Evolutionary conservation across 2,329 filamentous ascomycete genomes (phyloP).

Genomic region (Neofusicoccum umdonicola): DNA sequence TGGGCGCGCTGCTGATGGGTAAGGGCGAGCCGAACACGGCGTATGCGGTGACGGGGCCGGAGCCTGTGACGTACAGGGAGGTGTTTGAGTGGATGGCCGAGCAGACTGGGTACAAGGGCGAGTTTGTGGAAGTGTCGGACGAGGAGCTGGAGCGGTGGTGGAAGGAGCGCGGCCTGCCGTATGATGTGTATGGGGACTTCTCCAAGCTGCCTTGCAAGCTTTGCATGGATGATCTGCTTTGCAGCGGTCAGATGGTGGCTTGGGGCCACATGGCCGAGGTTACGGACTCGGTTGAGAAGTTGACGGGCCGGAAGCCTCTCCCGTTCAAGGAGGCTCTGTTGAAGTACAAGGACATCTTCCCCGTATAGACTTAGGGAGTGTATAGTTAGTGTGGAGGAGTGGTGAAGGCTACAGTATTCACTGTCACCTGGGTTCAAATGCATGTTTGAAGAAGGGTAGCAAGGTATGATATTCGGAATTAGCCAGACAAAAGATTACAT

Average conservation of each 20-base stretch:
- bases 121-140: neutral
- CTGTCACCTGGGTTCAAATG: too few species aligned
- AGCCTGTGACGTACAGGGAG: neutral
- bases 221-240: neutral
- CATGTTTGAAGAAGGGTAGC: too few species aligned
- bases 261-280: neutral
- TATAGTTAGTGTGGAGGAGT: too few species aligned
- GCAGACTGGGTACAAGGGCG: neutral
- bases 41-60: neutral
- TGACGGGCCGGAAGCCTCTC: neutral
- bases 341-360: neutral
- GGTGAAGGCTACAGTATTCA: too few species aligned
- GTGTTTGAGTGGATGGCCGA: slow-evolving; percentile 2
- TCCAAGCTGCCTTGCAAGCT: neutral
- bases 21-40: neutral
- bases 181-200: neutral
- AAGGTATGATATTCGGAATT: too few species aligned
- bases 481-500: too few species aligned
- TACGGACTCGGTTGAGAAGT: neutral
- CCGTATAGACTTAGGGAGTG: neutral
- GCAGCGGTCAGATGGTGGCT: neutral
- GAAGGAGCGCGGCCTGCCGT: neutral
- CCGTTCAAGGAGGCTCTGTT: neutral
- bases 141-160: slow-evolving; percentile 2
- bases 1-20: slow-evolving; percentile 1